phyloP scores from a whole-genome alignment of 2,329 filamentous ascomycete species.

The Venturiaceae sp. region DNA sequence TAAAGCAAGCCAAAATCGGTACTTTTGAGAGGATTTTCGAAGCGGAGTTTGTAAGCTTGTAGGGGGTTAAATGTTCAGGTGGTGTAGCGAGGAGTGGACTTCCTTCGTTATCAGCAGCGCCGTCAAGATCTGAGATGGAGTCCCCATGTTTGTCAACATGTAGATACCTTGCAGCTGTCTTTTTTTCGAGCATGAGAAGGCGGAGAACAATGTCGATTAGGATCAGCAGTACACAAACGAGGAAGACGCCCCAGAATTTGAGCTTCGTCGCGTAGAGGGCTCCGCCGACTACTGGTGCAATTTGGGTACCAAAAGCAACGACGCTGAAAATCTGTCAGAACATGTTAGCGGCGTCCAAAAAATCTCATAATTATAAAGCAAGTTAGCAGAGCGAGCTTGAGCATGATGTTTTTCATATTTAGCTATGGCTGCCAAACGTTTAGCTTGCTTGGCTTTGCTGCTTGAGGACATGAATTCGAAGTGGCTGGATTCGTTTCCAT shows the following conservation, averaged over 20 bases:
- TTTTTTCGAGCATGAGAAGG: constrained; percentile 53
- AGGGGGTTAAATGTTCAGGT: constrained; percentile 14
- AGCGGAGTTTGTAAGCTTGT: constrained; percentile 33
- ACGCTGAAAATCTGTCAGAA: constrained; percentile 44
- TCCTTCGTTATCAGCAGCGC: constrained; percentile 11
- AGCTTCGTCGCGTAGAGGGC: constrained; percentile 49
- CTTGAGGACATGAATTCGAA: too few relatives aligned
- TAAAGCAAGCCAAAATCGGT: constrained; percentile 37
- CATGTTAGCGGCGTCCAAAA: neutral
- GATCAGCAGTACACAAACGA: constrained; percentile 43
- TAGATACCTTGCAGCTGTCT: constrained; percentile 31
- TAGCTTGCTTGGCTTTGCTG: too few relatives aligned
- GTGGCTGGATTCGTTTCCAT: too few relatives aligned
- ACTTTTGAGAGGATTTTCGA: constrained; percentile 28
- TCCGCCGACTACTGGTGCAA: constrained; percentile 50
- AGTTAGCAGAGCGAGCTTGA: too few relatives aligned
- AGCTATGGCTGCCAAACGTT: too few relatives aligned
- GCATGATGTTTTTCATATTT: too few relatives aligned
- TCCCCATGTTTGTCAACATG: constrained; percentile 25
- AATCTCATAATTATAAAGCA: neutral
- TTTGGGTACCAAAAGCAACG: constrained; percentile 46
- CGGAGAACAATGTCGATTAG: constrained; percentile 51
- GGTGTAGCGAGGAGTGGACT: constrained; percentile 15
- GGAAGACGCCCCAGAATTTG: constrained; percentile 47
- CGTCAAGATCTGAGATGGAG: neutral